Conservation (phyloP, 116 monocot species). For the Thalassia testudinum region DNA sequence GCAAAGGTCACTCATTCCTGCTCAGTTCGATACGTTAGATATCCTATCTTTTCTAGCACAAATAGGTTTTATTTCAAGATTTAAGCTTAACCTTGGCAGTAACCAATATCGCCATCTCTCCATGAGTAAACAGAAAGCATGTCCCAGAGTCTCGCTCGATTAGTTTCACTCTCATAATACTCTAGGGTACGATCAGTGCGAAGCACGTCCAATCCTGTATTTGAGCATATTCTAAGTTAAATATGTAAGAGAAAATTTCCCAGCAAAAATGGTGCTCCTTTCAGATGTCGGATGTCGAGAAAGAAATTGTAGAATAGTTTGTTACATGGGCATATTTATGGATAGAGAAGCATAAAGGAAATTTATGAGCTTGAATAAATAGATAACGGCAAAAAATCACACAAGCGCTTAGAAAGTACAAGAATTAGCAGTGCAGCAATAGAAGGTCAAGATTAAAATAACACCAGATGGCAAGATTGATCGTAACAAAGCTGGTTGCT, state of each 20-base stretch:
- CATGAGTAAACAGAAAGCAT: conserved; percentile 86
- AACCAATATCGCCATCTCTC: conserved; percentile 83
- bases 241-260: neutral
- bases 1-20: conserved; percentile 99
- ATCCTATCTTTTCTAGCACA: neutral
- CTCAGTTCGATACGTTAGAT: neutral
- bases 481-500: no score
- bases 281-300: no score
- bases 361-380: no score
- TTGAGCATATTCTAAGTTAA: neutral
- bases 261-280: neutral
- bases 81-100: conserved; percentile 62
- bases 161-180: conserved; percentile 57
- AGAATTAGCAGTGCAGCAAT: no score
- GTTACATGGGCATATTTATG: no score
- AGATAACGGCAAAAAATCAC: no score
- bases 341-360: no score
- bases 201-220: conserved; percentile 74
- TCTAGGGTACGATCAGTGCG: conserved; percentile 78
- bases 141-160: conserved; percentile 78
- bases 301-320: no score
- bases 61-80: neutral
- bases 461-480: no score
- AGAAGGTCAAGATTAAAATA: no score
- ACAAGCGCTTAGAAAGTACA: no score